Evolutionary conservation across 768 basidiomycete genomes (phyloP).

Genomic region (Boletus pseudopeckii): DNA sequence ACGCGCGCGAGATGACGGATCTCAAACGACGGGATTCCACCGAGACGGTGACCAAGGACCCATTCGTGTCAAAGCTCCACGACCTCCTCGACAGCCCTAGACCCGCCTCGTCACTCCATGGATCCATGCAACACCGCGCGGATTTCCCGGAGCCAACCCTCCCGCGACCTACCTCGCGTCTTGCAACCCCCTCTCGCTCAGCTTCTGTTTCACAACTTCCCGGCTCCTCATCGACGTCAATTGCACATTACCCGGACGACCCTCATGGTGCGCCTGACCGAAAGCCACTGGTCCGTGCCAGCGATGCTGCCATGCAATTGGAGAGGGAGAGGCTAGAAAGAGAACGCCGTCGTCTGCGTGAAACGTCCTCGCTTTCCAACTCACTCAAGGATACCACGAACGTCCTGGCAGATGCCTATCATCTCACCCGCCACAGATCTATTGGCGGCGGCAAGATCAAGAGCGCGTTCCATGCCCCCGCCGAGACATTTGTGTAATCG

Average conservation of each 20-base stretch:
- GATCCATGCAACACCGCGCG: constrained; percentile 32
- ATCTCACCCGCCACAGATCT: constrained; percentile 19
- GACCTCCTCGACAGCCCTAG: constrained; percentile 45
- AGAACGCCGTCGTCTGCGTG: constrained; percentile 28
- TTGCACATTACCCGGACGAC: constrained; percentile 15
- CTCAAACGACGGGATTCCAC: constrained; percentile 17
- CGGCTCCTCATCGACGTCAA: constrained; percentile 18
- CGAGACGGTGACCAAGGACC: constrained; percentile 27
- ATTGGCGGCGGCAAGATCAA: constrained; percentile 16
- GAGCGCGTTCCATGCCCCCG: constrained; percentile 4
- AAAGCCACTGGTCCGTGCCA: constrained; percentile 44
- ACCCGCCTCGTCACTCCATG: constrained; percentile 40
- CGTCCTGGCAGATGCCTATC: constrained; percentile 15
- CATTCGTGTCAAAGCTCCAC: constrained; percentile 39
- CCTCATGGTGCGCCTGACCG: constrained; percentile 7
- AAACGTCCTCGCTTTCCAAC: constrained; percentile 10
- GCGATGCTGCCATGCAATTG: constrained; percentile 50
- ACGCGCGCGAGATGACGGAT: constrained; percentile 25
- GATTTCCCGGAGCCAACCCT: constrained; percentile 26
- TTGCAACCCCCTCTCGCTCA: constrained; percentile 21
- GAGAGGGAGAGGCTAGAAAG: constrained; percentile 44
- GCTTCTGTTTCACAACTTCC: constrained; percentile 20
- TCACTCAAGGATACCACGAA: constrained; percentile 32
- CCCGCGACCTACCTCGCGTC: constrained; percentile 20
- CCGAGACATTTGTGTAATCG: constrained; percentile 18